Conservation (phyloP, 306 rosid genomes). For the Castanea mollissima region DNA sequence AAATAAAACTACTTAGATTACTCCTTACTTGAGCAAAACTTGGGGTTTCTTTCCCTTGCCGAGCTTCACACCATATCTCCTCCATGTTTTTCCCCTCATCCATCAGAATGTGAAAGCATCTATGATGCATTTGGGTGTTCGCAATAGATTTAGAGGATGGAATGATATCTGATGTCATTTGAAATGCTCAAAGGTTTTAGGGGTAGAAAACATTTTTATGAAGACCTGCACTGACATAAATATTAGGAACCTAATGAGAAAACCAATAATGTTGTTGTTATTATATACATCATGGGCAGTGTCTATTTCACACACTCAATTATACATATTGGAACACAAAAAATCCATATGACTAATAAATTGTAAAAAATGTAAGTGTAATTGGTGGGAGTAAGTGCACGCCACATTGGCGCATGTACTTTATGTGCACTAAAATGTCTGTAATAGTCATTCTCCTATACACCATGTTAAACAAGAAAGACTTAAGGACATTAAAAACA, state of each 20-base stretch:
- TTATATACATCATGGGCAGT: no score
- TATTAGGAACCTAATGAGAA: neutral
- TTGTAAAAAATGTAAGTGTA: no score
- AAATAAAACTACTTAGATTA: neutral
- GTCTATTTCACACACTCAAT: no score
- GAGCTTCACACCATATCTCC: neutral
- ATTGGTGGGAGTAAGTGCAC: no score
- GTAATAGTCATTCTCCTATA: no score
- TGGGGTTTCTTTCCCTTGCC: constrained; percentile 16
- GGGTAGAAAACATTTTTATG: neutral
- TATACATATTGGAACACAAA: no score
- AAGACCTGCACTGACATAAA: neutral
- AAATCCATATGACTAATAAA: no score
- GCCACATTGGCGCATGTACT: no score
- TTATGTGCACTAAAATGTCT: no score
- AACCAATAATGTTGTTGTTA: neutral
- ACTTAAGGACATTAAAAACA: neutral
- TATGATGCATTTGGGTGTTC: neutral
- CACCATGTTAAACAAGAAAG: no score
- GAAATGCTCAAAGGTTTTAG: neutral
- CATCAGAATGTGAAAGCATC: neutral
- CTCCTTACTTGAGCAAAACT: neutral
- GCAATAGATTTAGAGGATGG: neutral
- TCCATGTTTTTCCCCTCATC: neutral
- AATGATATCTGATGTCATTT: neutral